Percentiles rank a stretch among this genome's conserved stretches.
These are phyloP conservation scores for Aspergillus hiratsukae DNA, from an alignment of 2,329 filamentous ascomycete genomes.

Conservation along the genomic window DNA sequence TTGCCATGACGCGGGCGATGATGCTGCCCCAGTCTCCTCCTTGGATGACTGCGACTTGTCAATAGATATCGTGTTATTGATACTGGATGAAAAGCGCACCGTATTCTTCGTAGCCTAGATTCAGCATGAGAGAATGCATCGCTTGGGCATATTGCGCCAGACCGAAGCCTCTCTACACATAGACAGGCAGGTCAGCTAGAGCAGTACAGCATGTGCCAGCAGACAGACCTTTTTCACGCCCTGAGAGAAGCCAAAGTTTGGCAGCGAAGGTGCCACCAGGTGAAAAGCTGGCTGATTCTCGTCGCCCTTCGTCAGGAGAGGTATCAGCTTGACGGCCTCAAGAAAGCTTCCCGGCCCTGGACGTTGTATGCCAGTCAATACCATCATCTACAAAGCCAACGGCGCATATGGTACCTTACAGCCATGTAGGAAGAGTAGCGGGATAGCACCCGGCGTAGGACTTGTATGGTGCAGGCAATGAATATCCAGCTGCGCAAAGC, in stretches of 20 bases:
- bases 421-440: conserved; percentile 64
- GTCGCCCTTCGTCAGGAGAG: conserved; percentile 37
- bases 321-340: conserved; percentile 47
- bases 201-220: neutral
- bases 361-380: conserved; percentile 2
- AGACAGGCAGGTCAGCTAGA: neutral
- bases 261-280: conserved; percentile 51
- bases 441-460: conserved; percentile 51
- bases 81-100: conserved; percentile 23
- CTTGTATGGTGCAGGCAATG: conserved; percentile 62
- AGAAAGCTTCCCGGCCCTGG: conserved; percentile 62
- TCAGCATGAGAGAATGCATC: conserved; percentile 64
- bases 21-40: conserved; percentile 67
- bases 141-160: conserved; percentile 60
- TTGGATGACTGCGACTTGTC: conserved; percentile 40
- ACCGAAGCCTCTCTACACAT: conserved; percentile 52
- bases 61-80: neutral
- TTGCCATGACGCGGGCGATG: conserved; percentile 59
- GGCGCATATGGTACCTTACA: conserved; percentile 37
- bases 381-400: neutral
- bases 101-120: conserved; percentile 62
- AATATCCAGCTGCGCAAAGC: conserved; percentile 56
- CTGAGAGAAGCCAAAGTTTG: conserved; percentile 54
- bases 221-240: conserved; percentile 31
- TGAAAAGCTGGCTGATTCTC: conserved; percentile 45